A percentile compares a stretch with the other conserved stretches of the same genome.
Evolutionary conservation across 495 filamentous ascomycete species (phyloP).

Genomic region (Podospora bellae-mahoneyi): DNA sequence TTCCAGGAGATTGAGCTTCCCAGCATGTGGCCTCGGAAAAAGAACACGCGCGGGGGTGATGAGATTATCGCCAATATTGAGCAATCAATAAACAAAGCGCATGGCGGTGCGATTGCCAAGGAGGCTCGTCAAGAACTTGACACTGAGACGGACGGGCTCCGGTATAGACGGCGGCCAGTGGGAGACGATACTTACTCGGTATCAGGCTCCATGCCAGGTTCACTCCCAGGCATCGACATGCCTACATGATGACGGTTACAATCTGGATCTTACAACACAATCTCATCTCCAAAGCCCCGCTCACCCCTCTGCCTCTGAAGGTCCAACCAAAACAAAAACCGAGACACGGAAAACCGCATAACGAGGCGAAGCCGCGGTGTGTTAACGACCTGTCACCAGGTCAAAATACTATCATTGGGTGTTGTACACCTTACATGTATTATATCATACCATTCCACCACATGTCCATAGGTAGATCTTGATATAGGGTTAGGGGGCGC

Average conservation of each 20-base stretch:
- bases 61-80: conserved; percentile 42
- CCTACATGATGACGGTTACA: conserved; percentile 18
- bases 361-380: too few relatives aligned
- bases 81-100: conserved; percentile 43
- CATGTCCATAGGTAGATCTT: neutral
- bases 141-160: conserved; percentile 41
- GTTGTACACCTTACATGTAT: neutral
- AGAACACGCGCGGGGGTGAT: conserved; percentile 68
- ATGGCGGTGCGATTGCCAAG: conserved; percentile 48
- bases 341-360: neutral
- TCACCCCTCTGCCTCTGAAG: neutral
- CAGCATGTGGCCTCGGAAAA: conserved; percentile 89
- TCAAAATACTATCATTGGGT: neutral
- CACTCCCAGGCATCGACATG: conserved; percentile 28
- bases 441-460: neutral
- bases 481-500: neutral
- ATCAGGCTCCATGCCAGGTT: conserved; percentile 34
- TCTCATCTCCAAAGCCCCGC: neutral
- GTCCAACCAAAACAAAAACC: neutral
- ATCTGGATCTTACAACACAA: neutral
- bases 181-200: conserved; percentile 36
- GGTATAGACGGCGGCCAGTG: conserved; percentile 37
- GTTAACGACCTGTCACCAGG: neutral
- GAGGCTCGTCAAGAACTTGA: conserved; percentile 48
- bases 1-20: conserved; percentile 95